Evolutionary conservation across 208 protist genomes (phyloP), one percentile per base, ranked within the genome.

Genomic region (Leishmania braziliensis): DNA sequence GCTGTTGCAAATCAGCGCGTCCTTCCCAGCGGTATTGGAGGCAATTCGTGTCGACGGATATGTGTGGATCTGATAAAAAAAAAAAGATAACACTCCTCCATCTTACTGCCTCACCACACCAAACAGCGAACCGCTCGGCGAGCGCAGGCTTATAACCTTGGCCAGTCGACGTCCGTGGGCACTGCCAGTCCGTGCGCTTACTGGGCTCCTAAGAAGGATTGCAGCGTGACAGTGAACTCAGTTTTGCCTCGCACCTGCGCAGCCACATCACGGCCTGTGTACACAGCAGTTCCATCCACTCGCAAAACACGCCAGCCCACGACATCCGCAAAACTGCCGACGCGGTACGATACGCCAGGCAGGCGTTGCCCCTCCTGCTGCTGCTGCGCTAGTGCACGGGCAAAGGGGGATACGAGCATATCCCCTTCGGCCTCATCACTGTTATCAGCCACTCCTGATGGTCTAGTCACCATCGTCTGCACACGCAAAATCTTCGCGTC

Each of bases 211-310:
- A 4, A 51, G 39, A 54, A 77, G 10, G 53, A 43, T 14, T 79
- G 43, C 5, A 86, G 18, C 3, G 66, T 76, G 10, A 86, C n/a
- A 1, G 75, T 74, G 50, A 86, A 82, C 0, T 18, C 20, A 6
- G 36, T 75, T 39, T 80, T 86, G 39, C 75, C 84, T 20, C 77
- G 76, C 29, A 92, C 78, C 73, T 88, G 83, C 48, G 69, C 39
- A 29, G 84, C 86, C 39, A 93, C 83, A 10, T 80, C 83, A 68
- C 74, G 87, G 18, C 85, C 86, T 33, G 50, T 81, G 36, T 62
- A 8, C 39, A 93, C 89, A 60, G 56, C 50, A 0, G 71, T 79
- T 20, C 80, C 87, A 60, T 91, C 82, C 43, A 93, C 84, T 0
- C 62, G 56, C 53, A 76, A 33, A 5, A 93, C 73, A 56, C 82